Conservation (phyloP, 208 protist genomes). For the Herpetomonas tarakana region DNA sequence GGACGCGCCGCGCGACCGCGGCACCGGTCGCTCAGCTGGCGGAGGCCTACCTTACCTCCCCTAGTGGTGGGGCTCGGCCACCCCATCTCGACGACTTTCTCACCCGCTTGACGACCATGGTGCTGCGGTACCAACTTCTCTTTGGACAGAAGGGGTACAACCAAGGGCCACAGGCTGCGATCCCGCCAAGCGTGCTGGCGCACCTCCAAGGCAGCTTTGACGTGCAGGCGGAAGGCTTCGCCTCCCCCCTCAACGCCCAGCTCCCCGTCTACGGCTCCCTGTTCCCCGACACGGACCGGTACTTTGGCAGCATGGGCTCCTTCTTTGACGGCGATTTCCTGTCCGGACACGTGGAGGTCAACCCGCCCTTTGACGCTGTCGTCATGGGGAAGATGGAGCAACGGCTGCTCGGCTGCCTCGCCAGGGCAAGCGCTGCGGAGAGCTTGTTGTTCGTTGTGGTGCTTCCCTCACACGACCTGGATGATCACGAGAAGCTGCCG, state of each 20-base stretch:
- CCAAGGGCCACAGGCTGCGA: slow-evolving; percentile 61
- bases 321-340: slow-evolving; percentile 83
- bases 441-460: slow-evolving; percentile 56
- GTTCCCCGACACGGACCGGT: slow-evolving; percentile 81
- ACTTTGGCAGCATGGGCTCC: slow-evolving; percentile 74
- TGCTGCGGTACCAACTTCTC: slow-evolving; percentile 55
- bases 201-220: slow-evolving; percentile 35
- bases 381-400: slow-evolving; percentile 53
- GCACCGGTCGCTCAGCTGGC: neutral
- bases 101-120: slow-evolving; percentile 37
- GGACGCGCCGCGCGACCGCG: neutral
- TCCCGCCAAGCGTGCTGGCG: slow-evolving; percentile 53
- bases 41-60: neutral
- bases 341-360: slow-evolving; percentile 65
- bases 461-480: slow-evolving; percentile 65
- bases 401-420: slow-evolving; percentile 26
- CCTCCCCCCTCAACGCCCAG: slow-evolving; percentile 81
- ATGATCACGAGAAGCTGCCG: slow-evolving; percentile 17
- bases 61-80: neutral
- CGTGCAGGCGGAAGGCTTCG: slow-evolving; percentile 81
- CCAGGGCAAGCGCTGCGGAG: neutral
- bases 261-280: slow-evolving; percentile 69
- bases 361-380: slow-evolving; percentile 80
- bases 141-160: slow-evolving; percentile 63
- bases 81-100: slow-evolving; percentile 20